Evolutionary conservation across 1,139 yeast genomes (phyloP), one percentile per base, ranked within the genome.

Genomic region (Scheffersomyces cryptocercus): DNA sequence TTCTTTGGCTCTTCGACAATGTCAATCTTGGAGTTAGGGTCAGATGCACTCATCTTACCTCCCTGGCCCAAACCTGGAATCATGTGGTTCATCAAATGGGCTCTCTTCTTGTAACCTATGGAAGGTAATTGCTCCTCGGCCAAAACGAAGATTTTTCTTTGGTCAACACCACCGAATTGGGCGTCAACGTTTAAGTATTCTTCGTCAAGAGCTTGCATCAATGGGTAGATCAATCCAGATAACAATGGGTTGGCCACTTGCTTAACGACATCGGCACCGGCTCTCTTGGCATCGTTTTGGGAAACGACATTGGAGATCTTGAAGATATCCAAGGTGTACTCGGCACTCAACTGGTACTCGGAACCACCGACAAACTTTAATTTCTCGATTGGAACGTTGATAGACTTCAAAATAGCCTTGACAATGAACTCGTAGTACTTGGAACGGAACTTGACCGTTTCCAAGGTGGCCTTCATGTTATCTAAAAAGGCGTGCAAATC

Each of bases 261-360:
- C 67, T 95, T 95, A 51, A 95, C 99, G 45, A 95, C 99, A 68
- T 95, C 99, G 11, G 99, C 99, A 63, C 99, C 99, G 1, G 99
- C 99, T 67, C 99, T 84, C 73, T 89, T 89, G 53, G 98, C 97
- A 62, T 91, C 98, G 63, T 93, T 91, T 69, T 88, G 97, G 20
- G 96, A 84, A 28, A 88, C 96, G 37, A 74, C 67, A 64, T 93
- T 91, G 37, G 95, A 79, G 61, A 93, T 67, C 64, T 82, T 82
- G 79, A 90, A 95, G 41, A 93, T 70, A 60, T 95, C 99, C 82
- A 95, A 64, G 14, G 96, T 86, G 73, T 88, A 95, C 32, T 86
- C 82, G 10, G 83, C 78, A 16, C 79, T 68, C 48, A 85, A 73
- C 70, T 95, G 98, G 75, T 90, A 93, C 28, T 90, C 83, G 6